Conservation (phyloP, 345 rosid species). For the Lumnitzera racemosa region DNA sequence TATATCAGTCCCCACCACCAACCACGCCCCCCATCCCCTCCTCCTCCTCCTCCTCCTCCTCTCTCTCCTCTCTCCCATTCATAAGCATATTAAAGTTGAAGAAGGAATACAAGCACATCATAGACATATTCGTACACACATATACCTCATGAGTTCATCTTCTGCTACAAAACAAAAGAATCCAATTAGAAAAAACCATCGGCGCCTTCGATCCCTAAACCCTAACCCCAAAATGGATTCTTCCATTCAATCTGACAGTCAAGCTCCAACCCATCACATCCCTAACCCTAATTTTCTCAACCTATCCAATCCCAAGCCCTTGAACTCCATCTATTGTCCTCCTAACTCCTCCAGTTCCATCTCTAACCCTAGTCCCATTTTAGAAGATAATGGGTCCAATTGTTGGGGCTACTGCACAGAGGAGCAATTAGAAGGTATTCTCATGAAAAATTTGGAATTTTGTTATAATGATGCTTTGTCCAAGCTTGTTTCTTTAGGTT, state of each 20-base stretch:
- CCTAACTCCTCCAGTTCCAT: slow-evolving; percentile 29
- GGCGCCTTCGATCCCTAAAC: slow-evolving; percentile 13
- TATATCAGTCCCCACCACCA: too few species aligned
- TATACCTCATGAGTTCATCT: too few species aligned
- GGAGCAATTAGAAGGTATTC: slow-evolving; percentile 71
- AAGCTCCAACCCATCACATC: slow-evolving; percentile 33
- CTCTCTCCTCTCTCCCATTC: too few species aligned
- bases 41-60: too few species aligned
- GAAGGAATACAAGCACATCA: too few species aligned
- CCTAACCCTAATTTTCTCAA: slow-evolving; percentile 39
- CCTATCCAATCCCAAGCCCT: slow-evolving; percentile 58
- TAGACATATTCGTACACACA: too few species aligned
- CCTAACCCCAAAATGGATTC: slow-evolving; percentile 2
- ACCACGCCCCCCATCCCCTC: too few species aligned
- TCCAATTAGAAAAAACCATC: neutral
- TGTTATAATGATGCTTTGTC: slow-evolving; percentile 61
- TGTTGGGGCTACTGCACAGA: slow-evolving; percentile 86
- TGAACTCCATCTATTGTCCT: slow-evolving; percentile 34
- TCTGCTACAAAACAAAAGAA: too few species aligned
- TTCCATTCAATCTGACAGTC: slow-evolving; percentile 39
- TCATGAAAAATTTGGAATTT: slow-evolving; percentile 53
- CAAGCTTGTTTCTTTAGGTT: slow-evolving; percentile 61
- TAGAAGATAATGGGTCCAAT: slow-evolving; percentile 32
- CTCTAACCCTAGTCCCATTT: slow-evolving; percentile 18
- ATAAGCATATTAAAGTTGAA: too few species aligned